phyloP scores from a whole-genome alignment of 2,329 filamentous ascomycete species.

The Fusarium multiceps region DNA sequence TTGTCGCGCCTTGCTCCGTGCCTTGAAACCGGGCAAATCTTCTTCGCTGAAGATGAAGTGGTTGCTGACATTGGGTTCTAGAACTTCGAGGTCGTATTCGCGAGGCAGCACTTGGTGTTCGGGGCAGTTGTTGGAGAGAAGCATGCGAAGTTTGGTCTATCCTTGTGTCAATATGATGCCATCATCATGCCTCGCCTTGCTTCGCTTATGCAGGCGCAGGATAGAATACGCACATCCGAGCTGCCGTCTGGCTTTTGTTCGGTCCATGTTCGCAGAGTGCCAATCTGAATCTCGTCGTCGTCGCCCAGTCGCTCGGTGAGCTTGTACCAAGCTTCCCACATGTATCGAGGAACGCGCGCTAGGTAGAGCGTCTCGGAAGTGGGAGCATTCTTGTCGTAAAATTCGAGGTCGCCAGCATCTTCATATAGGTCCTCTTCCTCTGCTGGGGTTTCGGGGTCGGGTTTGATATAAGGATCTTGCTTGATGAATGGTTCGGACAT shows the following conservation, averaged over 20 bases:
- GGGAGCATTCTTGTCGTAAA: slow-evolving; percentile 59
- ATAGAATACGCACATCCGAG: slow-evolving; percentile 55
- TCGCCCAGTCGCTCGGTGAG: slow-evolving; percentile 71
- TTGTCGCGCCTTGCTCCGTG: slow-evolving; percentile 63
- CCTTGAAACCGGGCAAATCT: slow-evolving; percentile 73
- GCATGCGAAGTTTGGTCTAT: slow-evolving; percentile 65
- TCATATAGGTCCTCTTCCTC: slow-evolving; percentile 77
- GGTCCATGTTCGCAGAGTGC: slow-evolving; percentile 73
- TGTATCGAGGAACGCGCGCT: slow-evolving; percentile 79
- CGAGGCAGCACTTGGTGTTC: slow-evolving; percentile 83
- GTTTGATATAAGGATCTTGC: slow-evolving; percentile 58
- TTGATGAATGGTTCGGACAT: slow-evolving; percentile 59
- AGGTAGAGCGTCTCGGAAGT: slow-evolving; percentile 70
- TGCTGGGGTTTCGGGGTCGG: slow-evolving; percentile 60
- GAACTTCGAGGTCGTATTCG: slow-evolving; percentile 85
- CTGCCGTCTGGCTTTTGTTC: slow-evolving; percentile 65
- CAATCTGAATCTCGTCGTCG: slow-evolving; percentile 83
- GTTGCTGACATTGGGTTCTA: slow-evolving; percentile 74
- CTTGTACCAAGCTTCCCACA: slow-evolving; percentile 81
- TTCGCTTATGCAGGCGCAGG: not conserved
- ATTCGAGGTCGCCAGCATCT: slow-evolving; percentile 67
- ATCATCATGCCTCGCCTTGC: not conserved
- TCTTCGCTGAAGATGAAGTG: slow-evolving; percentile 95
- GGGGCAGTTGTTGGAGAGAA: slow-evolving; percentile 71
- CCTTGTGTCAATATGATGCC: slow-evolving; percentile 14